Percentiles rank a stretch among this genome's conserved stretches.
Evolutionary conservation across 495 filamentous ascomycete species (phyloP).

Genomic region (Trichocladium antarcticum): DNA sequence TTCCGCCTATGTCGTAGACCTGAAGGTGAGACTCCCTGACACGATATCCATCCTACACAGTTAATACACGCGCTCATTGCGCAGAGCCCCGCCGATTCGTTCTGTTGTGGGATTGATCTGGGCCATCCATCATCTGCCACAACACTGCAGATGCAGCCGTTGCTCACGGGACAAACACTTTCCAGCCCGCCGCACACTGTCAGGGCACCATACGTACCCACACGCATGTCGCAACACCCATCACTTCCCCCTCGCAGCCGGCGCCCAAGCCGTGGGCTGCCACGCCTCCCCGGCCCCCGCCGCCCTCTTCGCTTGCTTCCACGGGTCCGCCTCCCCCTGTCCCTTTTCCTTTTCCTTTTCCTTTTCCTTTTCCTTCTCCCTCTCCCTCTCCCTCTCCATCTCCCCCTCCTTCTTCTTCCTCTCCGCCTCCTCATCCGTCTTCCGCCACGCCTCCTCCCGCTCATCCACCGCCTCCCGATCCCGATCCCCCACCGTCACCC

Average conservation of each 20-base stretch:
- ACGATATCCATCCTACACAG: no score
- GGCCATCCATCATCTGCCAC: no score
- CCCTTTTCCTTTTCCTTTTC: conserved; percentile 14
- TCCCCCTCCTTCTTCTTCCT: conserved; percentile 1
- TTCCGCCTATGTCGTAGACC: no score
- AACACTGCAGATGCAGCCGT: no score
- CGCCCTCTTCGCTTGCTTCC: conserved; percentile 42
- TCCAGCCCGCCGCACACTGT: no score
- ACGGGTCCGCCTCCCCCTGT: conserved; percentile 42
- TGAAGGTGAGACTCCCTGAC: no score
- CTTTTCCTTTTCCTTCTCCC: conserved; percentile 22
- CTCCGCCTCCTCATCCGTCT: conserved; percentile 19
- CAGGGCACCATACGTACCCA: not conserved
- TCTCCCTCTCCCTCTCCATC: conserved; percentile 12
- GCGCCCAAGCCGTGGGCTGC: conserved; percentile 66
- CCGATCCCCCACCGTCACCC: not conserved
- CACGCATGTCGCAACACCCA: not conserved
- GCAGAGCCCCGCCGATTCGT: no score
- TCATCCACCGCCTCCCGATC: not conserved
- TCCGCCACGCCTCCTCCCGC: conserved; percentile 22
- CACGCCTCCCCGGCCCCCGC: conserved; percentile 56
- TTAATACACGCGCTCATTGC: no score
- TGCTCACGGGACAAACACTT: no score
- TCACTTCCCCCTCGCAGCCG: conserved; percentile 22
- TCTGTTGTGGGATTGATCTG: no score